These are phyloP conservation scores for Suillus fuscotomentosus DNA, from an alignment of 768 basidiomycete species.

Conservation along the genomic window DNA sequence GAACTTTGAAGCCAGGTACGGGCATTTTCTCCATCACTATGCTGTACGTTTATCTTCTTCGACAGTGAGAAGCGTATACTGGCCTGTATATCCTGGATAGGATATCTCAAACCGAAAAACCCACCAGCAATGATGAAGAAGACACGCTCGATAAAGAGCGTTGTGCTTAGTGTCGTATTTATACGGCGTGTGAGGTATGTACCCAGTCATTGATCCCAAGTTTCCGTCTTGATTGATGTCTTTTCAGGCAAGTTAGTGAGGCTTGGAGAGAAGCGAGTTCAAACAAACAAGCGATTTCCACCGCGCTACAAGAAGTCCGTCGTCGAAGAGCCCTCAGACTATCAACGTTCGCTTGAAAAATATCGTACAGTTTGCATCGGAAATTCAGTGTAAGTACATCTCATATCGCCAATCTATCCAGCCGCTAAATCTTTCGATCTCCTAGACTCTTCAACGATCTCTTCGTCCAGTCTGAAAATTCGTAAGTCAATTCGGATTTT, in stretches of 20 bases:
- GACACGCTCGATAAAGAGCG: conserved; percentile 52
- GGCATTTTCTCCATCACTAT: conserved; percentile 10
- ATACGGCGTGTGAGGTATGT: conserved; percentile 62
- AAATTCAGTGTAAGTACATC: too few relatives aligned
- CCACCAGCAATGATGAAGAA: conserved; percentile 37
- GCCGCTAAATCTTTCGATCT: too few relatives aligned
- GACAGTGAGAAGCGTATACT: conserved; percentile 67
- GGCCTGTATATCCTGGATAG: conserved; percentile 73
- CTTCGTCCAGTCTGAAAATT: too few relatives aligned
- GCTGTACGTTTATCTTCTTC: neutral
- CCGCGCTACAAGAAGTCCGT: conserved; percentile 72
- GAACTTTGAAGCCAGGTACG: conserved; percentile 70
- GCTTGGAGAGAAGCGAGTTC: conserved; percentile 63
- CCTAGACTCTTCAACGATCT: too few relatives aligned
- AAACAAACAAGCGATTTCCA: conserved; percentile 57
- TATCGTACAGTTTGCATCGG: too few relatives aligned
- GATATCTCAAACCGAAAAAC: conserved; percentile 52
- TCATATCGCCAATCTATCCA: too few relatives aligned
- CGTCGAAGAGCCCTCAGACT: conserved; percentile 50
- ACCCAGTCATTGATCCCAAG: neutral
- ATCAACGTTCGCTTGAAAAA: too few relatives aligned
- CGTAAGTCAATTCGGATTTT: too few relatives aligned
- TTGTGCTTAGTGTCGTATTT: conserved; percentile 62
- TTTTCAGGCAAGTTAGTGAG: conserved; percentile 55
- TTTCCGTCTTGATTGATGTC: conserved; percentile 4